Percentiles rank a stretch among this genome's conserved stretches.
Conservation (phyloP, 2,329 filamentous ascomycete genomes). For the Monilinia aucupariae region DNA sequence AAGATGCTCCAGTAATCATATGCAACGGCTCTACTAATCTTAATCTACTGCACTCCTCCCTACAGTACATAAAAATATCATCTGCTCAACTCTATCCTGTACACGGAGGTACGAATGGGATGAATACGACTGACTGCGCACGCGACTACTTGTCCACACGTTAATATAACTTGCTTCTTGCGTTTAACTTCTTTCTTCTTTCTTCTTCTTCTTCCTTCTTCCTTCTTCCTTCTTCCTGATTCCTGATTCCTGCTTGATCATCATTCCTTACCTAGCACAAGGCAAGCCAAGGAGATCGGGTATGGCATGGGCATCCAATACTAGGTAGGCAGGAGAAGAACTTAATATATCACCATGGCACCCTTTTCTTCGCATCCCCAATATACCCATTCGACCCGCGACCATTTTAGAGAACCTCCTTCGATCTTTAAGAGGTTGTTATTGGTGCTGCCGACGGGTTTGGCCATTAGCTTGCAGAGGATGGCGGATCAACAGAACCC, state of each 20-base stretch:
- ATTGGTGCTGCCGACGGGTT: conserved; percentile 22
- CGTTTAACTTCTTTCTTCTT: no score
- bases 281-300: neutral
- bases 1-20: no score
- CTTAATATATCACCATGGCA: conserved; percentile 22
- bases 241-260: no score
- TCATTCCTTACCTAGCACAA: neutral
- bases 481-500: conserved; percentile 24
- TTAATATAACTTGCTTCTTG: neutral
- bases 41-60: no score
- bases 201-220: no score
- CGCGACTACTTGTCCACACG: neutral
- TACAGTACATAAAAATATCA: neutral
- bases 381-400: conserved; percentile 24
- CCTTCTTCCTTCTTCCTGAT: no score
- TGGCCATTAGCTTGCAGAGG: conserved; percentile 26
- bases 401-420: conserved; percentile 29
- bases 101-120: neutral
- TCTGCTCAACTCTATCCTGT: neutral
- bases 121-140: neutral
- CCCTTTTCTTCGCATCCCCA: conserved; percentile 24
- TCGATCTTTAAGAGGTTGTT: conserved; percentile 29
- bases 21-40: no score
- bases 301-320: conserved; percentile 3
- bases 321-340: neutral